Conservation (phyloP, 176 grass and related monocot genomes). For the Oryza glaberrima region DNA sequence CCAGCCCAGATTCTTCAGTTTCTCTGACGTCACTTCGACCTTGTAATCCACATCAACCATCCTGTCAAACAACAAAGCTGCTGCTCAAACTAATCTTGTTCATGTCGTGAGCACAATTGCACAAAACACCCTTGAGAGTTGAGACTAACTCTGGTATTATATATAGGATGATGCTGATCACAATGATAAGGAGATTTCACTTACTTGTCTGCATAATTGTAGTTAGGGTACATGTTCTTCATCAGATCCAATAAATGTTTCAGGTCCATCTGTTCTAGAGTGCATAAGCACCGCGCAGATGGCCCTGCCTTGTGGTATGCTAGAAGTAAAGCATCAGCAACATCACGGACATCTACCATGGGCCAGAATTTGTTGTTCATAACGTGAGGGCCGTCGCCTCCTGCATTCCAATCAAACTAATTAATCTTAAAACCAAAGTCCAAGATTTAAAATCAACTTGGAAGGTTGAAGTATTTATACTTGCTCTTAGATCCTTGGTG, state of each 20-base stretch:
- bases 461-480: too few relatives aligned
- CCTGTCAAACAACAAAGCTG: not conserved
- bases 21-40: not conserved
- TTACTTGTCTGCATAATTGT: slow-evolving; percentile 12
- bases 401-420: too few relatives aligned
- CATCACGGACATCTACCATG: slow-evolving; percentile 61
- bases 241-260: slow-evolving; percentile 1
- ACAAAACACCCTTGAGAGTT: too few relatives aligned
- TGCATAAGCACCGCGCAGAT: slow-evolving; percentile 20
- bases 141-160: too few relatives aligned
- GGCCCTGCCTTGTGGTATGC: too few relatives aligned
- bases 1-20: slow-evolving; percentile 48
- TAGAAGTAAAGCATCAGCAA: slow-evolving; percentile 54
- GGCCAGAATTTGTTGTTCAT: not conserved
- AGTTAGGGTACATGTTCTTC: slow-evolving; percentile 47
- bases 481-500: too few relatives aligned
- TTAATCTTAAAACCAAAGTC: too few relatives aligned
- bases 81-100: not conserved
- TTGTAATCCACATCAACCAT: not conserved
- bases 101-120: not conserved
- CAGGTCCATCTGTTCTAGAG: too few relatives aligned
- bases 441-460: too few relatives aligned
- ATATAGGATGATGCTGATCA: too few relatives aligned
- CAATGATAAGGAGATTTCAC: too few relatives aligned
- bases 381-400: too few relatives aligned